A percentile compares a stretch with the other conserved stretches of the same genome.
These are phyloP conservation scores for Hyparrhenia diplandra DNA, from an alignment of 176 grass and related monocot genomes.

Conservation along the genomic window DNA sequence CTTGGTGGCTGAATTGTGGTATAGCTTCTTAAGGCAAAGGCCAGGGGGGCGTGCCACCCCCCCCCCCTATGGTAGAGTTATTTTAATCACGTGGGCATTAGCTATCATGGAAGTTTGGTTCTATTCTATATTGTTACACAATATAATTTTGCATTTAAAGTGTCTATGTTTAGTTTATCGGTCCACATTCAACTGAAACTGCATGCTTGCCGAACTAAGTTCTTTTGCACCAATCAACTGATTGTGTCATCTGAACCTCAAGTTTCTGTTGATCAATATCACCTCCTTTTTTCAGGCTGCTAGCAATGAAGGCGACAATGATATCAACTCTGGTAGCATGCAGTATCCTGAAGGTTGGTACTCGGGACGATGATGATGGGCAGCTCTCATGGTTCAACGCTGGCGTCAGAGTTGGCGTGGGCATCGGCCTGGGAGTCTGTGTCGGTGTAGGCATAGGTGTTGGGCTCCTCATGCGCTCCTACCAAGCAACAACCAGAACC, in stretches of 20 bases:
- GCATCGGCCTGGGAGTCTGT: slow-evolving; percentile 88
- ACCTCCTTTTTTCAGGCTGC: slow-evolving; percentile 21
- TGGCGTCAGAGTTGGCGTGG: slow-evolving; percentile 82
- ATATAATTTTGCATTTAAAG: not conserved
- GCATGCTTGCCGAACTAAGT: not conserved
- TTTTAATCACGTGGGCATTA: too few relatives aligned
- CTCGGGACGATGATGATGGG: slow-evolving; percentile 47
- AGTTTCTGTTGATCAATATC: slow-evolving; percentile 9
- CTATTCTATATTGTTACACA: not conserved
- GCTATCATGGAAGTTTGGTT: slow-evolving; percentile 6
- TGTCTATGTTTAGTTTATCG: not conserved
- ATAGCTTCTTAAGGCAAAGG: not conserved
- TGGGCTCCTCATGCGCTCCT: slow-evolving; percentile 84
- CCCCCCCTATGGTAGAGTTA: too few relatives aligned
- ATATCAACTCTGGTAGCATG: slow-evolving; percentile 36
- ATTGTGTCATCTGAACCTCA: not conserved
- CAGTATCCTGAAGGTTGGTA: slow-evolving; percentile 73
- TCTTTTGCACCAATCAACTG: not conserved
- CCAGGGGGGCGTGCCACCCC: too few relatives aligned
- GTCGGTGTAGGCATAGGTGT: slow-evolving; percentile 94
- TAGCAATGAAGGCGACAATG: slow-evolving; percentile 35
- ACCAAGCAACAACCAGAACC: slow-evolving; percentile 76
- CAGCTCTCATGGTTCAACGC: slow-evolving; percentile 97
- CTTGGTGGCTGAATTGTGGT: not conserved
- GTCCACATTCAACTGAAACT: not conserved